Conservation (phyloP, 129 eudicot genomes). For the Flaveria robusta region DNA sequence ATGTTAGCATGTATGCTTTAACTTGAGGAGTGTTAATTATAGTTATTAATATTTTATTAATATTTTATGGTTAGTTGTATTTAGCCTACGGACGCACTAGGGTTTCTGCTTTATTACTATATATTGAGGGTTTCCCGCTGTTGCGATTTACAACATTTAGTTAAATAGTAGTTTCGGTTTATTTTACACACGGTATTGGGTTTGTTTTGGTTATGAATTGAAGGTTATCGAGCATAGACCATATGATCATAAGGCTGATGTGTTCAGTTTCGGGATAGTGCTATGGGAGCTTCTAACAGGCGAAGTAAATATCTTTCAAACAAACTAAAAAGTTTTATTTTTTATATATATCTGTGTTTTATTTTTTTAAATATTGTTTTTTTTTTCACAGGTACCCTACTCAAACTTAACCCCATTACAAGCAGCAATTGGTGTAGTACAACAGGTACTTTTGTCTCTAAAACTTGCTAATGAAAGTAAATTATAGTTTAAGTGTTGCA, state of each 20-base stretch:
- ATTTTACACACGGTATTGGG: too few species aligned
- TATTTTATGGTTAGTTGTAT: too few species aligned
- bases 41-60: too few species aligned
- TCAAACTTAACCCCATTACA: conserved; percentile 57
- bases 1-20: too few species aligned
- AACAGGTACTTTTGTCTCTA: conserved; percentile 44
- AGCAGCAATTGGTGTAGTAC: conserved; percentile 74
- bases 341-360: neutral
- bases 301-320: conserved; percentile 50
- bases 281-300: conserved; percentile 85
- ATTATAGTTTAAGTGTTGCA: neutral
- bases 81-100: too few species aligned
- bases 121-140: too few species aligned
- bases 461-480: neutral
- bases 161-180: too few species aligned
- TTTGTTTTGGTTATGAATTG: conserved; percentile 32
- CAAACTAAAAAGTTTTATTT: neutral
- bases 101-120: too few species aligned
- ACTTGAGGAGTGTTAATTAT: too few species aligned
- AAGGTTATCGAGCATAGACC: conserved; percentile 83
- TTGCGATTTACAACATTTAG: too few species aligned
- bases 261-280: conserved; percentile 72
- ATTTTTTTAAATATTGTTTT: neutral
- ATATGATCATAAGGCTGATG: conserved; percentile 80
- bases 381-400: conserved; percentile 49